Evolutionary conservation across 768 basidiomycete species (phyloP), one percentile per base, ranked within the genome.

Genomic region (Ramaria rubella): DNA sequence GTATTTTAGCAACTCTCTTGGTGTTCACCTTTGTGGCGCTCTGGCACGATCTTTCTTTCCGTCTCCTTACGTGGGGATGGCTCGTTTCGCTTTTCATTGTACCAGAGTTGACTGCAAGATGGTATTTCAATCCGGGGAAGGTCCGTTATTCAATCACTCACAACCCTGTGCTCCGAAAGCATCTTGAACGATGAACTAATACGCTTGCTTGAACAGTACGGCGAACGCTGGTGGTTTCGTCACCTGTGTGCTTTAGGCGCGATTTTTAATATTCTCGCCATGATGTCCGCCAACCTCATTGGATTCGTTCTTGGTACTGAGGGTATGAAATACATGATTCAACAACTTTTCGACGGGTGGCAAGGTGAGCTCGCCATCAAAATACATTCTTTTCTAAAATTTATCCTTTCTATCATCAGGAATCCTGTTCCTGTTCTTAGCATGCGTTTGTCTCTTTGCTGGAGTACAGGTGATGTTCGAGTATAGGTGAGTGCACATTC

Each of bases 11-110:
- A 40, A 89, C 82, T 0, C 59, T 85, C 9, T 71, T 95, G 38
- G 81, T 95, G 19, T 98, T 97, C 75, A 88, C 95, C 0, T 98
- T 99, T 64, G 94, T 97, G 23, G 95, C 96, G 0, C 72, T 99
- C 19, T 99, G 95, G 95, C 96, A 99, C 63, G 96, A 97, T 66
- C 76, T 97, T 1, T 88, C 89, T 0, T 85, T 95, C 68, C 77
- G 78, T 24, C 78, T 98, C 4, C 76, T 99, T 1, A 85, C 91
- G 1, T 99, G 94, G 94, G 95, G 96, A 2, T 98, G 96, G 96
- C 84, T 96, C 9, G 78, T 95, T 58, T 89, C 84, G 64, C 59
- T 95, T 46, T 96, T 99, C 69, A 85, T 99, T 59, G 59, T 93
- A 5, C 95, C 94, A 0, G 95, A 98, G 70, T 63, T 96, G 9